Evolutionary conservation across 345 rosid species (phyloP).

Genomic region (Moricandia moricandioides): DNA sequence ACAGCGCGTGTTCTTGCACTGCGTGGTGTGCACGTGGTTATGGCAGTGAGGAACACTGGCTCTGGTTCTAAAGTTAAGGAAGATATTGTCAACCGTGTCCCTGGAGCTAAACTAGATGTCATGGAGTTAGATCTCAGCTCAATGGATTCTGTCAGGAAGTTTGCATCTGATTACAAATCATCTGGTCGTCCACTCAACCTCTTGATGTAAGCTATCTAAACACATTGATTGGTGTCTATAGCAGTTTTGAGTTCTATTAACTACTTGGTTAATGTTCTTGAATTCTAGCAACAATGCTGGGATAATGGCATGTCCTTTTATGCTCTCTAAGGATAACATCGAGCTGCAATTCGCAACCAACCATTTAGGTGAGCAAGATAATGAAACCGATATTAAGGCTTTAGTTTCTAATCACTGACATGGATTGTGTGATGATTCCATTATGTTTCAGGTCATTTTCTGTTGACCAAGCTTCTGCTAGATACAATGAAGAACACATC

Average conservation of each 20-base stretch:
- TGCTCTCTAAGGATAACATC: slow-evolving; percentile 51
- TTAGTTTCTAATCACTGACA: not conserved
- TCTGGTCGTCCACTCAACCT: slow-evolving; percentile 60
- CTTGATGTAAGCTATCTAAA: slow-evolving; percentile 44
- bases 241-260: not conserved
- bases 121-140: slow-evolving; percentile 74
- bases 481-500: slow-evolving; percentile 58
- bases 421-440: not conserved
- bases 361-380: slow-evolving; percentile 44
- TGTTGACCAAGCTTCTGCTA: slow-evolving; percentile 53
- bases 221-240: not conserved
- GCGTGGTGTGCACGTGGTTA: slow-evolving; percentile 61
- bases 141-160: slow-evolving; percentile 52
- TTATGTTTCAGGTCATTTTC: slow-evolving; percentile 60
- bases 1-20: slow-evolving; percentile 65
- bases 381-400: not conserved
- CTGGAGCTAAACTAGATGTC: slow-evolving; percentile 58
- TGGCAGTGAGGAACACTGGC: slow-evolving; percentile 58
- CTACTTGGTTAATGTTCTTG: not conserved
- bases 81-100: slow-evolving; percentile 46
- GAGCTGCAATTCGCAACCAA: slow-evolving; percentile 61
- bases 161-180: slow-evolving; percentile 53
- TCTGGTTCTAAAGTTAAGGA: slow-evolving; percentile 51
- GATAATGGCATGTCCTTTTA: slow-evolving; percentile 43
- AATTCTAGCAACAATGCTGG: slow-evolving; percentile 48